Evolutionary conservation across 176 grass and related monocot species (phyloP), one percentile per base, ranked within the genome.

Genomic region (Poa annua): DNA sequence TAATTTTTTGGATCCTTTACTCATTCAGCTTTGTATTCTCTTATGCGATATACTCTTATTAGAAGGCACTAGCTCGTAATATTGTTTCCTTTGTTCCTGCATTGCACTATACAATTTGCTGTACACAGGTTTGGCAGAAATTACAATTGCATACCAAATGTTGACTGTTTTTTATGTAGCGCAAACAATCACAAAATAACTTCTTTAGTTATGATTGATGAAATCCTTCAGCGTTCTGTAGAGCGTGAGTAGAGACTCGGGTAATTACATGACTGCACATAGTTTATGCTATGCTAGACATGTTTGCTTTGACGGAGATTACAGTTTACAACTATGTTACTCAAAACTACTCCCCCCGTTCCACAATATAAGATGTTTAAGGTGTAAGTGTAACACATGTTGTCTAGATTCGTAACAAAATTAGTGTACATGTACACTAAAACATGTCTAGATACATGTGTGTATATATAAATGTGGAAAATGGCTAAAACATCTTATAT

Each of bases 221-320:
- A 68, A 75, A 81, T 57, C 15, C 15, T 47, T 79, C 76, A 12
- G 11, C 12, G 12, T 81, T 81, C 71, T 25, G n/a, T 77, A 44
- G 34, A 75, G 62, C 33, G 42, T 52, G 29, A 65, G 39, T 69
- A 85, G 29, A 80, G 56, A 81, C 52, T 35, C 7, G 32, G 6
- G 6, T 70, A 53, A 69, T 50, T 85, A 60, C 29, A 75, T 32
- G 24, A 44, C 49, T 57, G 21, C 7, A 39, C 76, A 61, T 77
- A 61, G 12, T 66, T 75, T 15, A 74, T 26, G 6, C 22, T 49
- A 19, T 35, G 44, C 47, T 81, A 36, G 38, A 66, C 13, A 78
- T 73, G 35, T 34, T 78, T 80, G 10, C 35, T 79, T 73, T 73
- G 32, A 29, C 26, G 39, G 4, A 55, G 26, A 49, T 73, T 42